Conservation (phyloP, 2,329 filamentous ascomycete genomes). For the Trichoderma sp. region DNA sequence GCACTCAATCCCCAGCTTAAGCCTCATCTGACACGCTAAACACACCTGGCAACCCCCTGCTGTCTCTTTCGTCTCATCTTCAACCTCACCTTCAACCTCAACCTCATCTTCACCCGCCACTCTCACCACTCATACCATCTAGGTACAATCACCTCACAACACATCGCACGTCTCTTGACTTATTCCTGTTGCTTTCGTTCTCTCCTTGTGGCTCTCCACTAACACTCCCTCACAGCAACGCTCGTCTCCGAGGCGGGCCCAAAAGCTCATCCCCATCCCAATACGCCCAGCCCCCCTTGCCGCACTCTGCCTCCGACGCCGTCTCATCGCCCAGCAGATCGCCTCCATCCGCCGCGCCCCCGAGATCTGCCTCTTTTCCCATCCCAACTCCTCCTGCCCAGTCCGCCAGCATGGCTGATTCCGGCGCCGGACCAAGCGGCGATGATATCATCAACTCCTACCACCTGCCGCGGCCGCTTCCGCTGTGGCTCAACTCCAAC, state of each 20-base stretch:
- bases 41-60: not conserved
- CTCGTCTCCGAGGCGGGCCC: constrained; percentile 60
- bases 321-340: constrained; percentile 23
- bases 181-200: not conserved
- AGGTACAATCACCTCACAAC: too few species aligned
- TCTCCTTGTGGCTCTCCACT: constrained; percentile 1
- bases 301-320: constrained; percentile 49
- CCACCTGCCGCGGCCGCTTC: constrained; percentile 67
- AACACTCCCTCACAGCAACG: constrained; percentile 49
- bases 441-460: constrained; percentile 62
- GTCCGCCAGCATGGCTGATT: constrained; percentile 69
- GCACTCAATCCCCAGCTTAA: constrained; percentile 14
- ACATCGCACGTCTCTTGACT: not conserved
- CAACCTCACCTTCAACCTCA: not conserved
- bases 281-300: constrained; percentile 44
- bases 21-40: constrained; percentile 13
- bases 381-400: constrained; percentile 66
- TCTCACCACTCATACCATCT: not conserved
- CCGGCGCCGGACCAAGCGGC: constrained; percentile 51
- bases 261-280: constrained; percentile 56
- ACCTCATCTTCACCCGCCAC: not conserved
- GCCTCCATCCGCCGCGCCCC: constrained; percentile 52
- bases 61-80: not conserved
- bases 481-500: constrained; percentile 73
- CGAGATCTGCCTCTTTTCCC: constrained; percentile 63